phyloP scores from a whole-genome alignment of 1,284 basidiomycete genomes.

The Anthracocystis walkeri region DNA sequence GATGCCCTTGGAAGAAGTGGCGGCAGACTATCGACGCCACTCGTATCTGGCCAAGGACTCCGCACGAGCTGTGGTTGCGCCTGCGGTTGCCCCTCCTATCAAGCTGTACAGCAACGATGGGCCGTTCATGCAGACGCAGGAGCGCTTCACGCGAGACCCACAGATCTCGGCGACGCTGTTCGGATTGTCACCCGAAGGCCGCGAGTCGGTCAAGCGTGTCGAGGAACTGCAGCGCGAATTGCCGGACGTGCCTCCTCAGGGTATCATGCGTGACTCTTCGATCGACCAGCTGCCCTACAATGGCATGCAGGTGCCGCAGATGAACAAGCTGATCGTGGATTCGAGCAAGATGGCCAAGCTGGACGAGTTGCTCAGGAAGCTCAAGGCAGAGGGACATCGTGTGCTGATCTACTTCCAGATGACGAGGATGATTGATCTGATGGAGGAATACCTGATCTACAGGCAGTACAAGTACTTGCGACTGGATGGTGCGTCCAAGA shows the following conservation, averaged over 20 bases:
- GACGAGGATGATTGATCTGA: conserved; percentile 99
- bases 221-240: conserved; percentile 73
- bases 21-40: conserved; percentile 76
- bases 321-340: conserved; percentile 94
- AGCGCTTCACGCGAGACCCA: conserved; percentile 73
- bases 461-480: conserved; percentile 97
- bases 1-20: conserved; percentile 77
- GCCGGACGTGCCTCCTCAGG: conserved; percentile 77
- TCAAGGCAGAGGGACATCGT: conserved; percentile 92
- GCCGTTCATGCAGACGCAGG: conserved; percentile 81
- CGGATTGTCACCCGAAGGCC: conserved; percentile 81
- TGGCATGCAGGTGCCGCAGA: conserved; percentile 92
- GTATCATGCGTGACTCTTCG: conserved; percentile 79
- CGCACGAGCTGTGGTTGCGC: conserved; percentile 83
- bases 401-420: conserved; percentile 99
- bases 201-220: conserved; percentile 76
- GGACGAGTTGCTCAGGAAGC: conserved; percentile 87
- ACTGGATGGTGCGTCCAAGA: conserved; percentile 92
- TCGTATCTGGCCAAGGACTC: conserved; percentile 84
- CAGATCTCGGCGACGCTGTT: conserved; percentile 82
- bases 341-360: conserved; percentile 94
- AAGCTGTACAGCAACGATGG: conserved; percentile 80
- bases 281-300: conserved; percentile 83
- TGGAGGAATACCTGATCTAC: conserved; percentile 98
- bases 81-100: conserved; percentile 86